These are phyloP conservation scores for Pelargonium australe DNA, from an alignment of 441 rosid species.

Conservation along the genomic window DNA sequence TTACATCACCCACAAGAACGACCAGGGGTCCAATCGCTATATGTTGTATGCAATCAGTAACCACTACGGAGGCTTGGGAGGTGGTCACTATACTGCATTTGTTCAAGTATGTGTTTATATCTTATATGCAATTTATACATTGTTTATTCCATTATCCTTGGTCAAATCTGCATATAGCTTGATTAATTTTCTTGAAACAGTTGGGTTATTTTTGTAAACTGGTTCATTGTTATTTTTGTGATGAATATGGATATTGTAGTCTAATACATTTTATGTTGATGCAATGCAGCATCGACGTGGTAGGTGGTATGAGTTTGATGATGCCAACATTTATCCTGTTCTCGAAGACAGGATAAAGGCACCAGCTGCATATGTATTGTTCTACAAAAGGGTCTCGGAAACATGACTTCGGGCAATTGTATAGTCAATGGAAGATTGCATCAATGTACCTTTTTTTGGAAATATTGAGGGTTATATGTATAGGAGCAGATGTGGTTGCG, in stretches of 20 bases:
- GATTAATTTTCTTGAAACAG: no score
- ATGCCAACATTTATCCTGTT: constrained; percentile 64
- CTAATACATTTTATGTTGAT: constrained; percentile 16
- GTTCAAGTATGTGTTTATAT: constrained; percentile 50
- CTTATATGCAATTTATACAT: neutral
- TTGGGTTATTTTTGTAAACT: no score
- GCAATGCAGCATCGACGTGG: constrained; percentile 82
- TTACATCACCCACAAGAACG: constrained; percentile 41
- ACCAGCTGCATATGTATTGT: constrained; percentile 91
- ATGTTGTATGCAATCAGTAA: constrained; percentile 71
- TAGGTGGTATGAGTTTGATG: constrained; percentile 89
- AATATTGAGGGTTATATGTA: neutral
- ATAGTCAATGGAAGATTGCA: neutral
- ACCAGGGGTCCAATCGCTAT: constrained; percentile 40
- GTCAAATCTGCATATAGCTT: no score
- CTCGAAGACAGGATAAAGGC: constrained; percentile 76
- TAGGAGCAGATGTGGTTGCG: neutral
- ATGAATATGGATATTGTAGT: neutral
- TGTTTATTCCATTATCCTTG: no score
- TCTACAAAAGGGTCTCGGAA: constrained; percentile 75
- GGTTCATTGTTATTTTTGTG: neutral
- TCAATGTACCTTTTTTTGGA: neutral
- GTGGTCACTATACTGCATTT: constrained; percentile 80
- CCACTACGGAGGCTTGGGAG: constrained; percentile 78
- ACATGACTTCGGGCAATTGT: constrained; percentile 17